Evolutionary conservation across 1,284 basidiomycete genomes (phyloP), one percentile per base, ranked within the genome.

Genomic region (Crepidotus sp.): DNA sequence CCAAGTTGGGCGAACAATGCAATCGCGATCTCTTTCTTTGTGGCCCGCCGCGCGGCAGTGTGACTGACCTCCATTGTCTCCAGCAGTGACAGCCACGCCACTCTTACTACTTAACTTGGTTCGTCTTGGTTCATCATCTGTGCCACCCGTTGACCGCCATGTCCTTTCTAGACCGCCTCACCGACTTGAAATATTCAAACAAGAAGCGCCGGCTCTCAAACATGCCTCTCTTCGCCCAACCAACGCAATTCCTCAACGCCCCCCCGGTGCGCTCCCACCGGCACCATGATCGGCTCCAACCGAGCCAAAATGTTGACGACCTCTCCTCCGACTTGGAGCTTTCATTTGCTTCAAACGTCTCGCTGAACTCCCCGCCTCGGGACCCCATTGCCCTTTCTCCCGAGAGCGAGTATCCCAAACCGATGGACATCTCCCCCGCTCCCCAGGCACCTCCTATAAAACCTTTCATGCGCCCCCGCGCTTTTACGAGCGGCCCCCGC

Each of bases 371-470:
- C 19, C 81, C 84, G 27, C 67, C 74, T 8, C 69, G 63, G 39
- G 65, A 71, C 21, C 55, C 64, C 45, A 57, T 67, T 45, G 60
- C 64, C 35, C 59, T 80, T 45, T 55, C 69, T 22, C 62, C 69
- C 26, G 72, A 77, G 27, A 62, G 60, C 47, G 69, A 67, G 44
- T 68, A 63, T 49, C 65, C 68, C 31, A 69, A 77, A 50, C 73
- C 80, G 3, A 88, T 88, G 84, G 84, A 88, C 56, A 81, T 87
- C 34, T 87, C 85, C 3, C 85, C 85, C 10, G 73, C 71, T 11
- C 81, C 73, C 3, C 84, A 84, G 10, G 73, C 71, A 10, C 81
- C 73, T 38, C 57, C 57, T 21, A 55, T 59, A 26, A 54, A 56
- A 13, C 54, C 55, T 22, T 54, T 36, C 31, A 57, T 57, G 31